Conservation (phyloP, 495 filamentous ascomycete species). For the Aspergillus homomorphus region DNA sequence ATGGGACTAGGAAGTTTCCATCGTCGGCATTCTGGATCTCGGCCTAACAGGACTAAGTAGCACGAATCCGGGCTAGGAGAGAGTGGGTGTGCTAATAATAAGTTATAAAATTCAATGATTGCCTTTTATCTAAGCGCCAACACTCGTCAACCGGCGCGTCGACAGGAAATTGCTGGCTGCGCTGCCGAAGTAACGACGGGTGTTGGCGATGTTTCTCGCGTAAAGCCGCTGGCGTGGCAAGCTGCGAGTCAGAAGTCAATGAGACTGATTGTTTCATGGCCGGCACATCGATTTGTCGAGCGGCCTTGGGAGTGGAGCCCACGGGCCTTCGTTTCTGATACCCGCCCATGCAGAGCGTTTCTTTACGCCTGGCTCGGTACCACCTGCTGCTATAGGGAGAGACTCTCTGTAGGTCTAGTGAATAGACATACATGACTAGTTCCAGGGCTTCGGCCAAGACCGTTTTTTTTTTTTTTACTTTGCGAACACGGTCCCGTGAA, state of each 20-base stretch:
- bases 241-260: constrained; percentile 23
- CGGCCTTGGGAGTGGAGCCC: constrained; percentile 14
- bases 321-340: constrained; percentile 13
- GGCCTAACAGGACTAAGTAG: neutral
- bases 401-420: neutral
- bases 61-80: neutral
- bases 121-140: constrained; percentile 9
- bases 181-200: constrained; percentile 3
- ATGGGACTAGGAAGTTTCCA: neutral
- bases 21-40: neutral
- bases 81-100: constrained; percentile 1
- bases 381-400: neutral
- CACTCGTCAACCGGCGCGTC: constrained; percentile 8
- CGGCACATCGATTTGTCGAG: constrained; percentile 15
- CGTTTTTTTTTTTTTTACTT: constrained; percentile 12
- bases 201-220: constrained; percentile 14
- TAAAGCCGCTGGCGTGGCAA: constrained; percentile 20
- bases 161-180: neutral
- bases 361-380: constrained; percentile 7
- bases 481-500: constrained; percentile 7
- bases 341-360: constrained; percentile 15
- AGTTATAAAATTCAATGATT: neutral
- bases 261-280: constrained; percentile 11
- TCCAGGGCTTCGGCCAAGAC: constrained; percentile 2
- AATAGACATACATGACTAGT: neutral